phyloP scores from a whole-genome alignment of 257 asterid species.

The Hygrophila difformis region DNA sequence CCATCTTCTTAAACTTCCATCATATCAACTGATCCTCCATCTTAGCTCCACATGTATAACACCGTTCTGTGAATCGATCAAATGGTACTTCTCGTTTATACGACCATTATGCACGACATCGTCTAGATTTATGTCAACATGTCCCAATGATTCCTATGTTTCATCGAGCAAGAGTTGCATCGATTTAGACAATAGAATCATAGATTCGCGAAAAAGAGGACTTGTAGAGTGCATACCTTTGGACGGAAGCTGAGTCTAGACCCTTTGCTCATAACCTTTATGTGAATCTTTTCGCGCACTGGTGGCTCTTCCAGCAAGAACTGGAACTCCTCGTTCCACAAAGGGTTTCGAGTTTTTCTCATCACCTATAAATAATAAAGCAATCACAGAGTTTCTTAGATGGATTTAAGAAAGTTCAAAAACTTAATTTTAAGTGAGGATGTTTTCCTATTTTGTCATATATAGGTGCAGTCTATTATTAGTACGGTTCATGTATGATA shows the following conservation, averaged over 20 bases:
- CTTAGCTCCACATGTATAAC: conserved; percentile 69
- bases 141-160: conserved; percentile 65
- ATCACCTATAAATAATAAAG: conserved; percentile 46
- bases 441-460: background rate
- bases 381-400: background rate
- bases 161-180: background rate
- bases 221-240: conserved; percentile 32
- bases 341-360: conserved; percentile 59
- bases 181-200: too few species aligned
- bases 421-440: background rate
- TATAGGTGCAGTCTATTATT: too few species aligned
- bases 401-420: background rate
- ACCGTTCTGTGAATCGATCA: conserved; percentile 82
- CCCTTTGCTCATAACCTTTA: conserved; percentile 67
- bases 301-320: conserved; percentile 87
- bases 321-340: conserved; percentile 85
- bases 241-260: conserved; percentile 49
- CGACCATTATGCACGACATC: conserved; percentile 83
- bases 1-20: too few species aligned
- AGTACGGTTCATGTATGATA: too few species aligned
- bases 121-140: conserved; percentile 59
- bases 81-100: conserved; percentile 68
- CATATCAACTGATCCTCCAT: conserved; percentile 63
- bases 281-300: conserved; percentile 56
- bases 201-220: background rate